Percentiles rank a stretch among this genome's conserved stretches.
Conservation (phyloP, 805 yeast species). For the Metschnikowia bowlesiae region DNA sequence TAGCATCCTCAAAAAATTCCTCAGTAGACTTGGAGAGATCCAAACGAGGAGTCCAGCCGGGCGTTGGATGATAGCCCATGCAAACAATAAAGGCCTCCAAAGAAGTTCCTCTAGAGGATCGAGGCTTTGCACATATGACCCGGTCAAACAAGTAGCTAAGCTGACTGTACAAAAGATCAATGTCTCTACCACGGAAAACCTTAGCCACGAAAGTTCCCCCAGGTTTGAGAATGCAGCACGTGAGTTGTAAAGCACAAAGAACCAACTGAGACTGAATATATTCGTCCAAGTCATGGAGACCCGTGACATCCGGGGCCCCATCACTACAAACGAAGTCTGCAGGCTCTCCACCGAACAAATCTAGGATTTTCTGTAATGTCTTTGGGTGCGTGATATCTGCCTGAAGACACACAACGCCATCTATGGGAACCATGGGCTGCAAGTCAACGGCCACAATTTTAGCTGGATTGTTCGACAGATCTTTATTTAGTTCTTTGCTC, state of each 20-base stretch:
- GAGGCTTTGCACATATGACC: conserved; percentile 93
- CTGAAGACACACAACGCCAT: conserved; percentile 82
- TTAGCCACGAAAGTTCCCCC: conserved; percentile 96
- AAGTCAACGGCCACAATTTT: conserved; percentile 92
- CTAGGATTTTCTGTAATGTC: conserved; percentile 70
- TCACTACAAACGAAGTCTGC: conserved; percentile 97
- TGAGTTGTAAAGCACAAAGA: conserved; percentile 83
- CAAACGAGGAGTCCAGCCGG: conserved; percentile 74
- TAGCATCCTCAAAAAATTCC: conserved; percentile 68
- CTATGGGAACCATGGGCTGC: conserved; percentile 97
- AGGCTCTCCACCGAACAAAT: conserved; percentile 81
- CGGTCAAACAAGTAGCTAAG: conserved; percentile 77
- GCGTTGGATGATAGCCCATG: conserved; percentile 76
- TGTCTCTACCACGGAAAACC: conserved; percentile 93
- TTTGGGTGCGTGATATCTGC: conserved; percentile 97
- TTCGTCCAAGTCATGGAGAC: conserved; percentile 93
- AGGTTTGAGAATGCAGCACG: conserved; percentile 81
- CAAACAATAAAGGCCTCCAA: conserved; percentile 93
- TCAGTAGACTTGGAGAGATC: conserved; percentile 62
- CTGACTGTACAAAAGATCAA: conserved; percentile 90
- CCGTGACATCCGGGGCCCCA: conserved; percentile 99
- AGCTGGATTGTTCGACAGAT: conserved; percentile 36
- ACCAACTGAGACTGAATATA: conserved; percentile 94
- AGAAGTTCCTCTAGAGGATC: conserved; percentile 92
- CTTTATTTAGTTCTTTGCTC: conserved; percentile 52